phyloP scores from a whole-genome alignment of 345 rosid genomes.

The Arabidopsis suecica region DNA sequence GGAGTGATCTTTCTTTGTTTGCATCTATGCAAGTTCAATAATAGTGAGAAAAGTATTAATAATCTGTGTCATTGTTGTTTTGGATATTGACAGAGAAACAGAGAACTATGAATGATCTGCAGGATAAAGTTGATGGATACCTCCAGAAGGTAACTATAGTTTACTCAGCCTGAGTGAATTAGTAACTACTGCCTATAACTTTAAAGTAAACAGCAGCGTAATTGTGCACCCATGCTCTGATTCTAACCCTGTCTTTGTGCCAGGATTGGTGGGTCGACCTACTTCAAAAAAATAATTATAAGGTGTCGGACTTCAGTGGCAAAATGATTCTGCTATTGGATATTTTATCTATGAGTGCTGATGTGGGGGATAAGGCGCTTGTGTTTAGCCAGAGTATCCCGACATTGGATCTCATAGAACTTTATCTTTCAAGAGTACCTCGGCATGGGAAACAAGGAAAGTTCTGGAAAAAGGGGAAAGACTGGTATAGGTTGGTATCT shows the following conservation, averaged over 20 bases:
- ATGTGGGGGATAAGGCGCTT: conserved; percentile 85
- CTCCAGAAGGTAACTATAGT: conserved; percentile 64
- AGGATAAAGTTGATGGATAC: conserved; percentile 67
- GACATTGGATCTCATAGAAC: conserved; percentile 94
- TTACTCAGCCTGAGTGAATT: conserved; percentile 10
- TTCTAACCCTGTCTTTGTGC: conserved; percentile 32
- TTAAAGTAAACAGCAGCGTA: conserved; percentile 4
- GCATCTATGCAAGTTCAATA: not conserved
- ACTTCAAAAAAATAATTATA: conserved; percentile 73
- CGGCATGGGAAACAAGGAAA: conserved; percentile 77
- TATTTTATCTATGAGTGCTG: conserved; percentile 76
- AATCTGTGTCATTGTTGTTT: conserved; percentile 26
- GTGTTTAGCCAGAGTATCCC: conserved; percentile 99
- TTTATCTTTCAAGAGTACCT: conserved; percentile 81
- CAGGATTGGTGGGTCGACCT: conserved; percentile 99
- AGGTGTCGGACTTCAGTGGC: conserved; percentile 78
- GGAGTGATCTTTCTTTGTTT: conserved; percentile 26
- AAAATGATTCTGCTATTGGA: conserved; percentile 98
- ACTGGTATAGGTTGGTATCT: conserved; percentile 93
- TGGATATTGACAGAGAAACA: conserved; percentile 61
- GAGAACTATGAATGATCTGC: conserved; percentile 55
- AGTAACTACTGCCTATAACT: conserved; percentile 13
- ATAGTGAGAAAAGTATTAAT: not conserved
- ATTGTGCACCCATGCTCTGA: conserved; percentile 1
- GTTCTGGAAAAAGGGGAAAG: conserved; percentile 95